phyloP scores from a whole-genome alignment of 169 alveolate genomes.

The Eimeria falciformis region DNA sequence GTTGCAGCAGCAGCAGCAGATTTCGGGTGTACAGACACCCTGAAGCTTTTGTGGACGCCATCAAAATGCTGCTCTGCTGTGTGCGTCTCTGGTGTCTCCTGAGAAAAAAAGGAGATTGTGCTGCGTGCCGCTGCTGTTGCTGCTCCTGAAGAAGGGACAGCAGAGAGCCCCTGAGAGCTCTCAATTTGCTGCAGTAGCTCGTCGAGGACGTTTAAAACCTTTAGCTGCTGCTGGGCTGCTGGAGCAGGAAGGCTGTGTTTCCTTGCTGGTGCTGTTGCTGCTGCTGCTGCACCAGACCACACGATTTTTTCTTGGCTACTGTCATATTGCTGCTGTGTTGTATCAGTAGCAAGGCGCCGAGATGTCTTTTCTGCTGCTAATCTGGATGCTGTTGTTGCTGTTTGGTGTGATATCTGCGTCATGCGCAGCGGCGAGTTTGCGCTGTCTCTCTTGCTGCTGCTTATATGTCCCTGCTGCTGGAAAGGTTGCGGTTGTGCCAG shows the following conservation, averaged over 20 bases:
- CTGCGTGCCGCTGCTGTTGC: constrained; percentile 44
- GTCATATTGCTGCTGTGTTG: not conserved
- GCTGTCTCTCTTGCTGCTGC: not conserved
- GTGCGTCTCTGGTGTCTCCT: not conserved
- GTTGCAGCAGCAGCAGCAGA: not conserved
- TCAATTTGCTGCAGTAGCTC: constrained; percentile 51
- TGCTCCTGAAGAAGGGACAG: not conserved
- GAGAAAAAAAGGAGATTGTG: constrained; percentile 22
- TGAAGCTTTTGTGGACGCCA: not conserved
- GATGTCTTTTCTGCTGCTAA: not conserved
- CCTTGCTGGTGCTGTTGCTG: not conserved
- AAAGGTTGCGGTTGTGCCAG: too few species aligned
- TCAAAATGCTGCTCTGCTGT: not conserved
- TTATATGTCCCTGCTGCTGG: too few species aligned
- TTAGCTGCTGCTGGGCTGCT: constrained; percentile 15
- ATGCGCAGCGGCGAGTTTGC: not conserved
- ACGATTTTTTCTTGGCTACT: not conserved
- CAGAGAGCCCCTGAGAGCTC: constrained; percentile 17
- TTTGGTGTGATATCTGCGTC: too few species aligned
- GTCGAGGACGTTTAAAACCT: constrained; percentile 34
- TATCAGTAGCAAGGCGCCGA: not conserved
- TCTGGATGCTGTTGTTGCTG: not conserved
- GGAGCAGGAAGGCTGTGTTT: not conserved
- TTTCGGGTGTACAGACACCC: not conserved
- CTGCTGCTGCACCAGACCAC: too few species aligned